A percentile compares a stretch with the other conserved stretches of the same genome.
These are phyloP conservation scores for Penicillium alfredii DNA, from an alignment of 495 filamentous ascomycete species.

Conservation along the genomic window DNA sequence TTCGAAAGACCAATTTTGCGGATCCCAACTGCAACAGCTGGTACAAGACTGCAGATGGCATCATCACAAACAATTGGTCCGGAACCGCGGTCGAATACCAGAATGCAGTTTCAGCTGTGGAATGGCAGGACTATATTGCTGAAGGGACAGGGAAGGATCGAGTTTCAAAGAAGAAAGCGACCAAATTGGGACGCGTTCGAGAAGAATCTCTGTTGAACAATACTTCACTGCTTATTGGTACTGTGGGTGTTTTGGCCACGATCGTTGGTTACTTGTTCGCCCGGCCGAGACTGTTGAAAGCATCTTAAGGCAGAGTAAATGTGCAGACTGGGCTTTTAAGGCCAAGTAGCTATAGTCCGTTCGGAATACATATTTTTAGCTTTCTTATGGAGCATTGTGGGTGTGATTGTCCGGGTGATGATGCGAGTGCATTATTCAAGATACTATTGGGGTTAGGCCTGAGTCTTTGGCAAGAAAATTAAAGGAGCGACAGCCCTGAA, in stretches of 20 bases:
- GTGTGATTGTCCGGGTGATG: no score
- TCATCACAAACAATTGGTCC: slow-evolving; percentile 54
- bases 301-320: no score
- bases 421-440: no score
- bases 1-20: slow-evolving; percentile 43
- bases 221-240: slow-evolving; percentile 27
- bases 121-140: slow-evolving; percentile 45
- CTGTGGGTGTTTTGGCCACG: slow-evolving; percentile 20
- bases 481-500: no score
- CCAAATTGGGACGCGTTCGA: slow-evolving; percentile 34
- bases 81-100: slow-evolving; percentile 49
- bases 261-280: slow-evolving; percentile 11
- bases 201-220: slow-evolving; percentile 39
- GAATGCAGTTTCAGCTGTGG: slow-evolving; percentile 31
- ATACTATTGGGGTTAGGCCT: no score
- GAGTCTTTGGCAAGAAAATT: no score
- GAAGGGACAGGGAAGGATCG: slow-evolving; percentile 30
- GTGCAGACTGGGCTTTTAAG: no score
- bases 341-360: no score
- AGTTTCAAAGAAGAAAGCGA: slow-evolving; percentile 27
- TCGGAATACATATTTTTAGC: no score
- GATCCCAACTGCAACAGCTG: slow-evolving; percentile 50
- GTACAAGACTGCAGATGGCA: slow-evolving; percentile 50
- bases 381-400: no score
- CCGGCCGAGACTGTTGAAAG: slow-evolving; percentile 3